Base-by-base conservation (phyloP, 805 yeast species). In the Metschnikowia bowlesiae region DNA sequence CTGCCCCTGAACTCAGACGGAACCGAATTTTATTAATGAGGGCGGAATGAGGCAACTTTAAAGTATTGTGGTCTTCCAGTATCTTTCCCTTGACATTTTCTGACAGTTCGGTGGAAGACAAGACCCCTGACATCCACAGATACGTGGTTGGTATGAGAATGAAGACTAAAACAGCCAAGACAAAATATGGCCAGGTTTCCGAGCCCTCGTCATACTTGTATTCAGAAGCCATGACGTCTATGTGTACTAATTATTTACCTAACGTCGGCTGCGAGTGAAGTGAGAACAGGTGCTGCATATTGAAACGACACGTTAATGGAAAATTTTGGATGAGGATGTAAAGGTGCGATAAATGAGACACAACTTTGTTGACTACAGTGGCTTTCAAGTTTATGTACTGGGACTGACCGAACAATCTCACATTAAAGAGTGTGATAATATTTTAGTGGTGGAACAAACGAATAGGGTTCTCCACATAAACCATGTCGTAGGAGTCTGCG, bases 401-500 rank as follows among this genome's bases (percentile, higher is more conserved):
- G 26, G 33, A 29, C 39, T 26, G 35, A 18, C 36, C 13, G 22
- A 36, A 29, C 32, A 22, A 45, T 34, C 31, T 18, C 26, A 22
- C 41, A 34, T 32, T 16, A 34, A 28, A 26, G 31, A 31, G n/a
- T 47, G 42, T 36, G 44, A 40, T 8, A 26, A 33, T 42, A 22
- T 36, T 41, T 44, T 78, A 94, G 74, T 94, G 99, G 71, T 94
- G 99, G 96, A 94, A 94, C 73, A 94, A 76, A 69, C 99, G 88
- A 68, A 92, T 90, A 68, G 96, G 94, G 77, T 92, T 94, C 76
- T 94, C 98, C 58, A 91, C 96, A 68, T 91, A 94, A 58, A 91
- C 96, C 57, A 94, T 78, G 63, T 82, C 87, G 65, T 84, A 82
- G 45, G 96, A 82, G 73, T 94, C 96, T 58, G 98, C 99, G 55